Conservation (phyloP, 2,329 filamentous ascomycete genomes). For the Thelonectria discophora region DNA sequence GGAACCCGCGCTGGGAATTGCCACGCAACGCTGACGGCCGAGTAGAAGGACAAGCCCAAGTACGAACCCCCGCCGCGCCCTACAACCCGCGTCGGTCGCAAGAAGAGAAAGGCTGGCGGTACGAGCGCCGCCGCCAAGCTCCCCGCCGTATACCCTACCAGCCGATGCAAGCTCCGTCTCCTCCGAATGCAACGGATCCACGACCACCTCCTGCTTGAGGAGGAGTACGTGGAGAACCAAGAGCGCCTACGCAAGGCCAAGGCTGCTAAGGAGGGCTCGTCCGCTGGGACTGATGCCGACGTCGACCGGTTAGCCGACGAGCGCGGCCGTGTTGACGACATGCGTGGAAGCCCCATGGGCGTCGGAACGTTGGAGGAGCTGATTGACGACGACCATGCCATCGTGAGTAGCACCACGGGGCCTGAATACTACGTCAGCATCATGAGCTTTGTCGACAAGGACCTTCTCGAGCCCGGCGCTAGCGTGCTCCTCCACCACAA, state of each 20-base stretch:
- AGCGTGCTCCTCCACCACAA: constrained; percentile 97
- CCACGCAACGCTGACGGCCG: constrained; percentile 31
- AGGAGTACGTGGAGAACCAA: constrained; percentile 99
- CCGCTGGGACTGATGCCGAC: constrained; percentile 75
- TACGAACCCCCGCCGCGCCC: constrained; percentile 98
- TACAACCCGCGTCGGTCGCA: constrained; percentile 94
- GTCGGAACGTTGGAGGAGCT: constrained; percentile 98
- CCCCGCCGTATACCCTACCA: constrained; percentile 91
- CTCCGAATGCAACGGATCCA: constrained; percentile 98
- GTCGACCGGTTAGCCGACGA: constrained; percentile 92
- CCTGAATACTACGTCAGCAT: constrained; percentile 99
- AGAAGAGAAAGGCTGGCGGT: constrained; percentile 96
- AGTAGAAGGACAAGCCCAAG: constrained; percentile 98
- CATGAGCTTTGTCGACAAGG: constrained; percentile 99
- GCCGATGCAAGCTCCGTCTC: constrained; percentile 95
- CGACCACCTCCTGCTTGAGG: constrained; percentile 94
- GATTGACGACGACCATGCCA: constrained; percentile 99
- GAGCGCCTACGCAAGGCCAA: constrained; percentile 94
- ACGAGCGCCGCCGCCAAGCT: constrained; percentile 96
- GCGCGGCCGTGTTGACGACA: constrained; percentile 93
- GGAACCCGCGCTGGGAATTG: constrained; percentile 20
- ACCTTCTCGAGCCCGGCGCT: constrained; percentile 93
- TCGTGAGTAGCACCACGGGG: constrained; percentile 95
- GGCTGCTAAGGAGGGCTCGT: constrained; percentile 75
- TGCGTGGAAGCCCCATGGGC: constrained; percentile 98